Evolutionary conservation across 352 stramenopile species (phyloP).

Genomic region (Globisporangium emineosum): DNA sequence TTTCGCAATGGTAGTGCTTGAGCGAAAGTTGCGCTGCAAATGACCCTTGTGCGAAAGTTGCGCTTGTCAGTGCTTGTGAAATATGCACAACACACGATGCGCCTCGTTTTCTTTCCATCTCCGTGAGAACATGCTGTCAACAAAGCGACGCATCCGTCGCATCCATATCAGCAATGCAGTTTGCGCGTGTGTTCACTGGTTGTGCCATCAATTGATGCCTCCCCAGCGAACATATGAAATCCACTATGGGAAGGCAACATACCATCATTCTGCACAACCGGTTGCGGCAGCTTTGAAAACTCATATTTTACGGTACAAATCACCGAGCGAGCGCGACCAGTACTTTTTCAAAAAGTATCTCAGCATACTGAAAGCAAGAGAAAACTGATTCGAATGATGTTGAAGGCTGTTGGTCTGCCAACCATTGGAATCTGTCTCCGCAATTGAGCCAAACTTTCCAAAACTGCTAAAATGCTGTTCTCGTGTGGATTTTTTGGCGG

Average conservation of each 20-base stretch:
- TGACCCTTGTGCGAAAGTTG: not conserved
- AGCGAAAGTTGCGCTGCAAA: no score
- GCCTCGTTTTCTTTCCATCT: not conserved
- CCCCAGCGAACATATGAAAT: not conserved
- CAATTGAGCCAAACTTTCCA: not conserved
- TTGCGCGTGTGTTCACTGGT: not conserved
- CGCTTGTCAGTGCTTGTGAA: no score
- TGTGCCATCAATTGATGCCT: slow-evolving; percentile 12
- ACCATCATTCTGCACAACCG: slow-evolving; percentile 1
- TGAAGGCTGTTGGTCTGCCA: no score
- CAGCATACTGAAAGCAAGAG: not conserved
- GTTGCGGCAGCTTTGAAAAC: not conserved
- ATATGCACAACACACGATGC: no score
- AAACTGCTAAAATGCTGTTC: not conserved
- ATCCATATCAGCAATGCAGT: not conserved
- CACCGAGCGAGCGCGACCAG: no score
- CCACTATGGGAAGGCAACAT: not conserved
- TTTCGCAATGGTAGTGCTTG: not conserved
- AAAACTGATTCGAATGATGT: not conserved
- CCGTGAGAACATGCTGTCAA: not conserved
- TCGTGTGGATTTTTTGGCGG: not conserved
- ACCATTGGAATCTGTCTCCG: no score
- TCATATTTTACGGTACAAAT: not conserved
- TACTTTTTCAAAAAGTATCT: no score
- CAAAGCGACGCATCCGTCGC: not conserved